These are phyloP conservation scores for Penstemon davidsonii DNA, from an alignment of 257 asterid species.

Conservation along the genomic window DNA sequence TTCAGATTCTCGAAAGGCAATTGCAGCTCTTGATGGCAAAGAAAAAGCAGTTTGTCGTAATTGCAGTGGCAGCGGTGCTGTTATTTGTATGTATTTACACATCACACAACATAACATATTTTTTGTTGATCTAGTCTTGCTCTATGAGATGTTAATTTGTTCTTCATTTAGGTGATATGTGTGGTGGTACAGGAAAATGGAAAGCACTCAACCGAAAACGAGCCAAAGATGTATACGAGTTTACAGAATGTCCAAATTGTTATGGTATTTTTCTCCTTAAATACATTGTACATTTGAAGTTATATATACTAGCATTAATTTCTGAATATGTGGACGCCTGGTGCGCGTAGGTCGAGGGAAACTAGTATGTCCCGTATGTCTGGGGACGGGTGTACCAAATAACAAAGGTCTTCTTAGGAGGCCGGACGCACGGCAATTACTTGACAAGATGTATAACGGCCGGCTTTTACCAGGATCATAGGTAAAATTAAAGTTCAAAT, in stretches of 20 bases:
- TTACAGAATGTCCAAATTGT: slow-evolving; percentile 98
- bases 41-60: slow-evolving; percentile 77
- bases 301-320: neutral
- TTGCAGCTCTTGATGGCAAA: slow-evolving; percentile 55
- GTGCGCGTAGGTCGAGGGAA: slow-evolving; percentile 97
- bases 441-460: slow-evolving; percentile 95
- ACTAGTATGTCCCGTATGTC: slow-evolving; percentile 87
- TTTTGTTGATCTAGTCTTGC: slow-evolving; percentile 18
- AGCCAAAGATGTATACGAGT: slow-evolving; percentile 93
- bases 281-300: neutral
- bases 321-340: slow-evolving; percentile 7
- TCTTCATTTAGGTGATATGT: slow-evolving; percentile 95
- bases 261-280: slow-evolving; percentile 51
- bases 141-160: slow-evolving; percentile 42
- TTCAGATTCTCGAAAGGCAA: slow-evolving; percentile 44
- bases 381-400: slow-evolving; percentile 93
- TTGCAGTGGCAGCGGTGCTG: slow-evolving; percentile 90
- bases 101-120: too few relatives aligned
- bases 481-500: slow-evolving; percentile 22
- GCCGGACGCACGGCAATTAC: slow-evolving; percentile 78
- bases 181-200: slow-evolving; percentile 99
- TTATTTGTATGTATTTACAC: slow-evolving; percentile 61
- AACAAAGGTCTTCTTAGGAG: slow-evolving; percentile 95
- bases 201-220: slow-evolving; percentile 94
- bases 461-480: slow-evolving; percentile 80